Base-by-base conservation (phyloP, 331 rosid species). In the Telfairia occidentalis region DNA sequence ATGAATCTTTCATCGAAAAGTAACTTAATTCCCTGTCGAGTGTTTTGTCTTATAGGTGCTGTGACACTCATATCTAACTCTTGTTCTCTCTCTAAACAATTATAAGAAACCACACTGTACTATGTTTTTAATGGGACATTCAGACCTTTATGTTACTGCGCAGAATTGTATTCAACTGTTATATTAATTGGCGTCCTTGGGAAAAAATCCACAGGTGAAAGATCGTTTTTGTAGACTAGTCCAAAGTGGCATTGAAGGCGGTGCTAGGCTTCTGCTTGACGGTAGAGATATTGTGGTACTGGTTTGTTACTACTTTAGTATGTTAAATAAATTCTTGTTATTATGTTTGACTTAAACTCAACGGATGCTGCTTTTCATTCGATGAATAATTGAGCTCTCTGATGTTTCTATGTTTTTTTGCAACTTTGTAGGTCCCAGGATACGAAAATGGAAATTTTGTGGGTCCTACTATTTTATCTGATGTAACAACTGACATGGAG, bases 361-460 rank as follows among this genome's bases (percentile, higher is more conserved):
- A 29, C 2, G 70, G 29, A 34, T 32, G 26, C 28, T 63, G 28
- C 28, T 35, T 63, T 18, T 18, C 28, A 18, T 63, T 34, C 3
- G 3, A 63, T 35, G 8, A 34, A 63, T 9, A 34, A 34, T 63
- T 16, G 26, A 63, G 34, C 46, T 63, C 34, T 34, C 16, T 8
- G 69, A 1, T 19, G 24, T 59, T 29, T 52, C 75, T 28, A 63
- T 32, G 71, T 34, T 63, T 63, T 63, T 63, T 35, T 38, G 28
- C 34, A 11, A 58, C 37, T 53, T 42, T 24, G 48, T 83, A 94
- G 98, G 98, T 94, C 71, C 89, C 96, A 0, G 88, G 90, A 73
- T 94, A 91, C 78, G 97, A 91, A 83, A 84, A 83, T 46, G 97
- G 97, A 42, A 94, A 94, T 80, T 94, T 94, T 87, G 71, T 94